Base-by-base conservation (phyloP, 2,329 filamentous ascomycete genomes). In the Fusarium pseudocircinatum region DNA sequence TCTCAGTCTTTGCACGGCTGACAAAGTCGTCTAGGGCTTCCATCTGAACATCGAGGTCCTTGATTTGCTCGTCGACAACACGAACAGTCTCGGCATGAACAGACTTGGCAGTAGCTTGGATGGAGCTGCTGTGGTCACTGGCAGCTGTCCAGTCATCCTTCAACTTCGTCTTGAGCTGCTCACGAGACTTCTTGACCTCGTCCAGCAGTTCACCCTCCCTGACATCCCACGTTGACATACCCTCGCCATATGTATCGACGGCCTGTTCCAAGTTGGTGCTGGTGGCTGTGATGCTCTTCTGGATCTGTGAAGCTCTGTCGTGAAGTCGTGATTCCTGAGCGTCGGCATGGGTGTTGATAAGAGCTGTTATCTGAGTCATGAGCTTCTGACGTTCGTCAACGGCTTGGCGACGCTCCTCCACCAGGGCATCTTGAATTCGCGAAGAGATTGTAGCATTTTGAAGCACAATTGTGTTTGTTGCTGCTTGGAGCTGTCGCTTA, bases 21-120 rank as follows among this genome's bases (percentile, higher is more conserved):
- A 98, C 94, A 77, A 98, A 97, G 74, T 96, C 94, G 78, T 98
- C 96, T 13, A 99, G 88, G 3, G 94, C 93, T 63, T 91, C 90
- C 89, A 99, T 95, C 82, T 98, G 94, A n/a, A 87, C 88, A 69
- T 93, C 92, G 79, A 99, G 92, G 75, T 97, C 94, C 63, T 89
- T 88, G 84, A 97, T 93, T 83, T 99, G 96, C 64, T 93, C 92
- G 78, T 96, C 93, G 18, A 98, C 95, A 65, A 97, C 96, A 12
- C 92, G 92, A 36, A 97, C 90, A 0, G 96, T 98, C 82, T 97
- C 93, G 39, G 93, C 92, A 75, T 99, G 95, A 3, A 98, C 95
- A 6, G 94, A 94, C 76, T 93, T 93, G 1, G 96, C 95, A 0
- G 93, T 93, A 13, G 89, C 88, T 75, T 96, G 94, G 76, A 99